Base-by-base conservation (phyloP, 2,329 filamentous ascomycete genomes). In the Fusarium coicis region DNA sequence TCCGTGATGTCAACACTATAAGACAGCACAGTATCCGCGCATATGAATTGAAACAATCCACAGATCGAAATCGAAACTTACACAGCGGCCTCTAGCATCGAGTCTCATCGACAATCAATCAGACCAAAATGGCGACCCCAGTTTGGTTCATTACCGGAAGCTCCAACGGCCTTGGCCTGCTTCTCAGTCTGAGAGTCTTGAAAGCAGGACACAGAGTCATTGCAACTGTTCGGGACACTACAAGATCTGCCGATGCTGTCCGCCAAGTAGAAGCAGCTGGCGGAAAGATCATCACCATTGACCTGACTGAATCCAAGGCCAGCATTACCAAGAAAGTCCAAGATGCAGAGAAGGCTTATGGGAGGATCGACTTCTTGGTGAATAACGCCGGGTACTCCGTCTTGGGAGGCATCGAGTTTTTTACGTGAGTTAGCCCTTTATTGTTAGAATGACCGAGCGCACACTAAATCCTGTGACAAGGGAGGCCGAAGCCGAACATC, bases 321-420 rank as follows among this genome's bases (percentile, higher is more conserved):
- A 74, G 55, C 50, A 80, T 79, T 56, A 65, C 60, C 23, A 50
- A 65, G 44, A 77, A 76, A 39, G 55, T 80, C 5, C 64, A 74
- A 18, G 70, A 70, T 11, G 78, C 74, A 10, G 76, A 36, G 79
- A 81, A 37, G 68, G 72, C 18, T 56, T 76, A 74, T 39, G 77
- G 78, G 14, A 43, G 55, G 4, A 83, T 89, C 43, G 87, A 89
- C 49, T 81, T 87, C 7, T 78, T 89, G 9, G 83, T 89, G 46
- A 89, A 89, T 72, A 87, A 87, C 64, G 87, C 87, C 5, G 87
- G 84, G 6, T 84, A 80, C 58, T 82, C 81, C 14, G 63, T 65
- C 21, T 52, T 77, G 26, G 74, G 72, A 2, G 58, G 64, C 5
- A 52, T 77, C 15, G 75, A 76, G 44, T 54, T 76, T 2, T 80